phyloP scores from a whole-genome alignment of 2,329 filamentous ascomycete genomes.

The Alternaria metachromatica region DNA sequence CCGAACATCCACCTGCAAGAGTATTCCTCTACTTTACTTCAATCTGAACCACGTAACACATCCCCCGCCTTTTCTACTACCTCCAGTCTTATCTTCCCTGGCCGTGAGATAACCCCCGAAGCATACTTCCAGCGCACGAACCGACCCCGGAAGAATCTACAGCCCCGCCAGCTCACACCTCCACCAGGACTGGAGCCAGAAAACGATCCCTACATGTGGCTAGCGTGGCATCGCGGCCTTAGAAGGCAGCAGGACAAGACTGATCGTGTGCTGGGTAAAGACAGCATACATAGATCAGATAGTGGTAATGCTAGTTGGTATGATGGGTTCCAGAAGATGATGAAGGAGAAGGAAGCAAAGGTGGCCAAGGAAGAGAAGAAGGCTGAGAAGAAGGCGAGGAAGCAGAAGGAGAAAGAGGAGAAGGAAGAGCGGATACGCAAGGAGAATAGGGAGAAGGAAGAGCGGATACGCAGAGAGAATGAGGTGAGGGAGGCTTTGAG shows the following conservation, averaged over 20 bases:
- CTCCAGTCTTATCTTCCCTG: constrained; percentile 2
- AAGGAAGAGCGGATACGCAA: not conserved
- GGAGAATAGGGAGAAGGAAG: not conserved
- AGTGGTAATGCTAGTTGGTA: not conserved
- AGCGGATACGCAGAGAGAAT: not conserved
- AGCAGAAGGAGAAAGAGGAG: not conserved
- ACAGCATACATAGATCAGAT: not conserved
- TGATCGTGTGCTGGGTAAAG: not conserved
- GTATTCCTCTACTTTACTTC: not conserved
- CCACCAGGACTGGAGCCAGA: not conserved
- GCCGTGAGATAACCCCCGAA: not conserved
- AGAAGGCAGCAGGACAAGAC: not conserved
- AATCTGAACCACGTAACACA: not conserved
- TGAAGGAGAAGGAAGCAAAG: not conserved
- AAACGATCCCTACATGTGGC: constrained; percentile 7
- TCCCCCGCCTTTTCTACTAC: not conserved
- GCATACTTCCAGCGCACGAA: constrained; percentile 7
- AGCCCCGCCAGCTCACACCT: not conserved
- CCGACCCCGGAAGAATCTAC: not conserved
- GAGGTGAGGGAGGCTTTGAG: not conserved
- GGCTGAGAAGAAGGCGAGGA: not conserved
- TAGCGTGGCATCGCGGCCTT: not conserved
- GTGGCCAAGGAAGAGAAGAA: not conserved
- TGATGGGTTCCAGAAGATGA: not conserved
- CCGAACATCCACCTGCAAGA: not conserved